A percentile compares a stretch with the other conserved stretches of the same genome.
These are phyloP conservation scores for Helicocarpus griseus DNA, from an alignment of 2,329 filamentous ascomycete genomes.

Conservation along the genomic window DNA sequence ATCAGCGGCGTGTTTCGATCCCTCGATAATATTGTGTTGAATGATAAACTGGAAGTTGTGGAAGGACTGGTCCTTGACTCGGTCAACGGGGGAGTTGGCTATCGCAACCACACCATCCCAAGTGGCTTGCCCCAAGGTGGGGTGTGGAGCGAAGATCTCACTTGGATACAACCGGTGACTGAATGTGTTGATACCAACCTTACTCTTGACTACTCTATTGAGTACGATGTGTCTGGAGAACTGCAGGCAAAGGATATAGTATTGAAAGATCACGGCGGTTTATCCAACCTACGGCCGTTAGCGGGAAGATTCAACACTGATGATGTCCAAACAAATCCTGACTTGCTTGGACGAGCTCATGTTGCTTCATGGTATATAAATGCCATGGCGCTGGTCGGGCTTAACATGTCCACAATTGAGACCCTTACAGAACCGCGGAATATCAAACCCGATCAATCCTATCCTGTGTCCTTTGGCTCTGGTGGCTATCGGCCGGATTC, in stretches of 20 bases:
- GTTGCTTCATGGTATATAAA: neutral
- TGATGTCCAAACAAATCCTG: neutral
- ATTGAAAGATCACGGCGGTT: slow-evolving; percentile 32
- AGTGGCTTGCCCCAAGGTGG: slow-evolving; percentile 20
- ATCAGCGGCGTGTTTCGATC: slow-evolving; percentile 6
- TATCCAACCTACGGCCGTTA: slow-evolving; percentile 16
- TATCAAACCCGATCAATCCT: neutral
- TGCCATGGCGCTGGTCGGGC: neutral
- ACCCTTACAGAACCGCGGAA: neutral
- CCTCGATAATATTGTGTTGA: slow-evolving; percentile 19
- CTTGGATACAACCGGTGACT: slow-evolving; percentile 34
- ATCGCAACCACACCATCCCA: slow-evolving; percentile 38
- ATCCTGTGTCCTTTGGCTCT: neutral
- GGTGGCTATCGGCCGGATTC: neutral
- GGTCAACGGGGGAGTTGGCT: slow-evolving; percentile 33
- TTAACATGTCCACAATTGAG: neutral
- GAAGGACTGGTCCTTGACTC: slow-evolving; percentile 36
- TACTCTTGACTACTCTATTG: slow-evolving; percentile 28
- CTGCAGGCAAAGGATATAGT: slow-evolving; percentile 13
- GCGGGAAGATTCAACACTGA: neutral
- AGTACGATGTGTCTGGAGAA: neutral
- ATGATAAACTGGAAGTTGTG: slow-evolving; percentile 18
- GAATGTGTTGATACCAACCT: slow-evolving; percentile 35
- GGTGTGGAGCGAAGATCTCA: slow-evolving; percentile 33
- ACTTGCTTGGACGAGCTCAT: neutral